Conservation (phyloP, 257 asterid genomes). For the Eucommia ulmoides region DNA sequence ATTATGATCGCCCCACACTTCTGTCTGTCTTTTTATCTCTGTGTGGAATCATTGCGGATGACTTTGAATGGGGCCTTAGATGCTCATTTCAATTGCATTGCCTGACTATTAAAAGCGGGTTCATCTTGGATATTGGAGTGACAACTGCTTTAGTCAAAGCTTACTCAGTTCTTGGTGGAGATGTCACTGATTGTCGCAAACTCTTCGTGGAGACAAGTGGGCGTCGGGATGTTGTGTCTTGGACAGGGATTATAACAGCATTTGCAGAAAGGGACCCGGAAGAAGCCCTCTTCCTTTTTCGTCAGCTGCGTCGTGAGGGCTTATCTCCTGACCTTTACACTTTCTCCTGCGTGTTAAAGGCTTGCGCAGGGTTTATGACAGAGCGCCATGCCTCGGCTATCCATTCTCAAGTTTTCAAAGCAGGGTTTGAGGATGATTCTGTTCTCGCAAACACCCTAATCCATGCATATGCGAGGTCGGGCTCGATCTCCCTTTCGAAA, state of each 20-base stretch:
- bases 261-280: conserved; percentile 45
- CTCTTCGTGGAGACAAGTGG: conserved; percentile 41
- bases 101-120: conserved; percentile 35
- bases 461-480: conserved; percentile 78
- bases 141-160: conserved; percentile 56
- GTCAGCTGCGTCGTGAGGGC: conserved; percentile 38
- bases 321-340: conserved; percentile 42
- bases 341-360: conserved; percentile 48
- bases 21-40: conserved; percentile 43
- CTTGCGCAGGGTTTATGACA: conserved; percentile 62
- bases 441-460: conserved; percentile 55
- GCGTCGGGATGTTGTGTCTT: conserved; percentile 47
- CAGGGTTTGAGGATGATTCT: conserved; percentile 27
- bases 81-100: conserved; percentile 58
- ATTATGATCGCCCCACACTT: conserved; percentile 52
- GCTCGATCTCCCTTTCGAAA: conserved; percentile 40
- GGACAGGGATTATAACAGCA: conserved; percentile 68
- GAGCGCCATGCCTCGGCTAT: conserved; percentile 43
- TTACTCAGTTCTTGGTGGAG: conserved; percentile 46
- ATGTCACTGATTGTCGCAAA: conserved; percentile 29
- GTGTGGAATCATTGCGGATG: conserved; percentile 11
- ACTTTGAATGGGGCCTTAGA: conserved; percentile 16
- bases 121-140: conserved; percentile 43
- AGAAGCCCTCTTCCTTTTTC: conserved; percentile 37
- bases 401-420: conserved; percentile 42